A percentile compares a stretch with the other conserved stretches of the same genome.
These are phyloP conservation scores for Myrmaecium sp. DNA, from an alignment of 2,329 filamentous ascomycete species.

Conservation along the genomic window DNA sequence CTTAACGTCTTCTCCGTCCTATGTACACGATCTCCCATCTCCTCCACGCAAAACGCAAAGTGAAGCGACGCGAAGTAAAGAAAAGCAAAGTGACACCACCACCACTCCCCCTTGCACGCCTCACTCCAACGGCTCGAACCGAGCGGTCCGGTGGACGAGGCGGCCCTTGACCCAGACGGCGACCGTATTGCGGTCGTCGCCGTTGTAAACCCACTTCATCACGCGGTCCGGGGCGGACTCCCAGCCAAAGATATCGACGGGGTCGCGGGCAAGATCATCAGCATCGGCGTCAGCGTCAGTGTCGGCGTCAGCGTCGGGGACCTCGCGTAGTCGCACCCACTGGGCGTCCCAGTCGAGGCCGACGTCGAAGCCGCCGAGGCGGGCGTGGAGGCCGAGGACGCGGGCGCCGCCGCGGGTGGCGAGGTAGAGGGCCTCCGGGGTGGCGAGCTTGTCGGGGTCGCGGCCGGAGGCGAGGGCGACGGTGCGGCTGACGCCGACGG, in stretches of 20 bases:
- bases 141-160: conserved; percentile 46
- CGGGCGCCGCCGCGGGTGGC: conserved; percentile 76
- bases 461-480: conserved; percentile 3
- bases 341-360: conserved; percentile 90
- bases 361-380: conserved; percentile 64
- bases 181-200: conserved; percentile 79
- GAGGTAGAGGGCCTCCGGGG: conserved; percentile 73
- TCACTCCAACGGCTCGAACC: too few relatives aligned
- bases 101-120: too few relatives aligned
- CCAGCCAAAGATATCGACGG: conserved; percentile 81
- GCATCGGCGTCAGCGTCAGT: conserved; percentile 17
- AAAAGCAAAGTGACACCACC: too few relatives aligned
- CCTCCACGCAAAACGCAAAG: too few relatives aligned
- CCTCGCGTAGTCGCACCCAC: conserved; percentile 47
- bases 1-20: too few relatives aligned
- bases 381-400: conserved; percentile 56
- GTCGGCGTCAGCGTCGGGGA: conserved; percentile 18
- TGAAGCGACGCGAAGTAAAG: too few relatives aligned
- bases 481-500: conserved; percentile 43
- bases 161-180: conserved; percentile 79
- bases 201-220: conserved; percentile 88
- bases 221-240: conserved; percentile 76
- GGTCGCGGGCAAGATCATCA: conserved; percentile 14
- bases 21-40: too few relatives aligned
- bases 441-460: conserved; percentile 47